phyloP scores from a whole-genome alignment of 495 filamentous ascomycete species.

The Tirmania nivea region DNA sequence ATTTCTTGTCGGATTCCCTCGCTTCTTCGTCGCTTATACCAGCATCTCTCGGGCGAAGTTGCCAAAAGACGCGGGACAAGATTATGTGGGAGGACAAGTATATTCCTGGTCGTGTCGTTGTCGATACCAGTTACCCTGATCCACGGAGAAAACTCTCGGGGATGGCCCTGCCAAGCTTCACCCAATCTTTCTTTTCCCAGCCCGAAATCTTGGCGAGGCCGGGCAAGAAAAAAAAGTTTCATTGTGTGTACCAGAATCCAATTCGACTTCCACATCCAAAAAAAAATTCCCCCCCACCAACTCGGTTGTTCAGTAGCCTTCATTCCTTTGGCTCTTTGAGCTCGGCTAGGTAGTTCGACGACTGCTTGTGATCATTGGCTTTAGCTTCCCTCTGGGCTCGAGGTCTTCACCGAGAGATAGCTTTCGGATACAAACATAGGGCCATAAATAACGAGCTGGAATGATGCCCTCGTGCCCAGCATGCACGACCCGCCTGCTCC shows the following conservation, averaged over 20 bases:
- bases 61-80: too few relatives aligned
- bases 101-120: too few relatives aligned
- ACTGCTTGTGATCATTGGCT: background rate
- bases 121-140: too few relatives aligned
- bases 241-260: background rate
- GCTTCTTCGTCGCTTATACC: too few relatives aligned
- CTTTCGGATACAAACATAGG: background rate
- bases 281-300: background rate
- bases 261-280: background rate
- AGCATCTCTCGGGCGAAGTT: too few relatives aligned
- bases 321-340: background rate
- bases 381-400: background rate
- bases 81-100: too few relatives aligned
- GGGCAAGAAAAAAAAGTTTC: background rate
- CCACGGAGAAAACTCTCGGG: too few relatives aligned
- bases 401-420: background rate
- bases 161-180: too few relatives aligned
- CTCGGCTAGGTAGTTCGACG: background rate
- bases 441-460: background rate
- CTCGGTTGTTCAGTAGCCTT: background rate
- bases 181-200: too few relatives aligned
- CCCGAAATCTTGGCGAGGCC: too few relatives aligned
- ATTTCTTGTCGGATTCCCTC: too few relatives aligned
- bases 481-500: constrained; percentile 7
- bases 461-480: constrained; percentile 9